Conservation (phyloP, 495 filamentous ascomycete genomes). For the Daldinia decipiens region DNA sequence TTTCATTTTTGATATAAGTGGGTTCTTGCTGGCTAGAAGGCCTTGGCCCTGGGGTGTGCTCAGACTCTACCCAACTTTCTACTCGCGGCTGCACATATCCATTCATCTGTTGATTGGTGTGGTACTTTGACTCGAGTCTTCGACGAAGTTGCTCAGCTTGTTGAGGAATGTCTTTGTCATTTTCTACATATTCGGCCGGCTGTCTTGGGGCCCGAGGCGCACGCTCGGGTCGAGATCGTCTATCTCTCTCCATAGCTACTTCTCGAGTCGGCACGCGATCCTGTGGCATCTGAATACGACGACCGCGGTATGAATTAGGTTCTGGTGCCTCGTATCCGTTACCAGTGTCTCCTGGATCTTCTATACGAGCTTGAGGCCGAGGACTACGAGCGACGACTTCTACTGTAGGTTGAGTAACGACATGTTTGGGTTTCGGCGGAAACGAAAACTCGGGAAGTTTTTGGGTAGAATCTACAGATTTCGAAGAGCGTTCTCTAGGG, state of each 20-base stretch:
- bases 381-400: conserved; percentile 26
- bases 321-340: conserved; percentile 25
- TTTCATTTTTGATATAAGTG: conserved; percentile 1
- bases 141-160: conserved; percentile 9
- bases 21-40: conserved; percentile 10
- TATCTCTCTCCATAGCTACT: conserved; percentile 35
- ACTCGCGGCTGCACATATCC: conserved; percentile 29
- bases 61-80: conserved; percentile 22
- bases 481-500: conserved; percentile 13
- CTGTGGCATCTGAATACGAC: conserved; percentile 27
- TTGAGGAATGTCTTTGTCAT: conserved; percentile 13
- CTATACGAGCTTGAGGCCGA: conserved; percentile 27
- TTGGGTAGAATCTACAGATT: conserved; percentile 21
- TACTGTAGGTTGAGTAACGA: conserved; percentile 30
- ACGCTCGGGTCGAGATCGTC: conserved; percentile 34
- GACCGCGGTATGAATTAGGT: conserved; percentile 28
- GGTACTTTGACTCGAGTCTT: conserved; percentile 12
- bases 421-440: conserved; percentile 22
- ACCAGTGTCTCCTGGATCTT: conserved; percentile 23
- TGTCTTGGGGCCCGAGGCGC: conserved; percentile 19
- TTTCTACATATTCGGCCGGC: conserved; percentile 4
- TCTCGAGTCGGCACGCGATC: conserved; percentile 25
- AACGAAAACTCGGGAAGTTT: conserved; percentile 41
- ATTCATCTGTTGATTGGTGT: conserved; percentile 12
- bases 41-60: background rate